These are phyloP conservation scores for Auxenochlorella protothecoides DNA, from an alignment of 139 green algal species.

Conservation along the genomic window DNA sequence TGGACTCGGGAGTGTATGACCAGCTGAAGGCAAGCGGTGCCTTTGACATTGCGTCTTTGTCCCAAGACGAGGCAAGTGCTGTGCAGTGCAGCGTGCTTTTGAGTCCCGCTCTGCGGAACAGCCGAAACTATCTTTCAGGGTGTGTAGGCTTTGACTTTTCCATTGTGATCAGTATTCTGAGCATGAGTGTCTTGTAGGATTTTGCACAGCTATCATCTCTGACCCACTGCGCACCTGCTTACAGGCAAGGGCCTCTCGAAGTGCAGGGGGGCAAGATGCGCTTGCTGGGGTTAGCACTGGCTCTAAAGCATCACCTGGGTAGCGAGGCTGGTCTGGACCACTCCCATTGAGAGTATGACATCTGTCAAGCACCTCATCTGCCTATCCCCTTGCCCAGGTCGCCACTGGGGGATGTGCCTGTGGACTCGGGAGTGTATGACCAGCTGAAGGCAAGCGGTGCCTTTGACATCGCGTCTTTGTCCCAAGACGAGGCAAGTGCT, in stretches of 20 bases:
- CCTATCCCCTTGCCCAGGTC: background rate
- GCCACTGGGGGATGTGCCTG: constrained; percentile 4
- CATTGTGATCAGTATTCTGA: no score
- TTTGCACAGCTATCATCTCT: no score
- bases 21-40: constrained; percentile 56
- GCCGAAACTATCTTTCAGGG: no score
- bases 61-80: no score
- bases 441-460: constrained; percentile 56
- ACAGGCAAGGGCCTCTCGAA: background rate
- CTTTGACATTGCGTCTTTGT: no score
- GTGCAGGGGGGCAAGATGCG: background rate
- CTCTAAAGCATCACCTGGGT: no score
- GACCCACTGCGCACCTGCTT: constrained; percentile 55
- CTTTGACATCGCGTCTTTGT: no score
- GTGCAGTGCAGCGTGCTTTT: background rate
- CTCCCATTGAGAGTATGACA: no score
- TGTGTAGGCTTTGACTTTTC: no score
- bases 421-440: constrained; percentile 69
- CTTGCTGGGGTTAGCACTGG: background rate
- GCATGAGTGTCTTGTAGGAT: no score
- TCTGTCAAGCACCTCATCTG: background rate
- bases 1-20: constrained; percentile 69
- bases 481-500: no score
- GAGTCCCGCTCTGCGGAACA: background rate
- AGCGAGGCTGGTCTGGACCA: no score